Evolutionary conservation across 2,329 filamentous ascomycete genomes (phyloP), one percentile per base, ranked within the genome.

Genomic region (Trichoderma citrinoviride): DNA sequence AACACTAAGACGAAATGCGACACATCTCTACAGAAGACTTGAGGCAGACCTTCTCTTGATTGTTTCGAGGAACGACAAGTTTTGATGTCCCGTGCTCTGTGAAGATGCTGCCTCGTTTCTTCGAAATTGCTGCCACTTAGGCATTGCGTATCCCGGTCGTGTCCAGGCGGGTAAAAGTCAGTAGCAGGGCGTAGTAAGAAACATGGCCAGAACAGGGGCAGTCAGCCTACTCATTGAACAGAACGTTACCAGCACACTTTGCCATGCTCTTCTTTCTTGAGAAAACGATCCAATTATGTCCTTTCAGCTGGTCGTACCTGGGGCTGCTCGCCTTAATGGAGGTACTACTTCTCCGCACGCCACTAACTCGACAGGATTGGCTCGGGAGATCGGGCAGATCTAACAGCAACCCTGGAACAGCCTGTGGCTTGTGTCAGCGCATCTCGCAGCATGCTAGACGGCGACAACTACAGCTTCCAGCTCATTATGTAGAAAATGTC

Each of bases 371-470:
- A 62, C 49, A 53, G 60, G 50, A 53, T 37, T 27, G 60, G 60
- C n/a, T 62, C 49, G 60, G 60, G 49, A 62, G 60, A 62, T 62
- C 60, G 47, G 19, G 37, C 52, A 52, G 60, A 62, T 62, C 60
- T 62, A 21, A 44, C 33, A 53, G 21, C 47, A 53, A 44, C 49
- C 49, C 49, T 62, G 49, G 40, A 53, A 21, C 33, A 37, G n/a
- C 12, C 49, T 54, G 60, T 62, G 60, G 60, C 60, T 62, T 62
- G 49, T 25, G 49, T 53, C 60, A 62, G 41, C 49, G 27, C 60
- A 46, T 53, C 40, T 49, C 46, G 37, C 60, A 21, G 60, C n/a
- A 6, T 46, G 27, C 47, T 62, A n/a, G 19, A 62, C n/a, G n/a
- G 40, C 40, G n/a, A 33, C 19, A 25, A 44, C 8, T 40, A 33